These are phyloP conservation scores for Kwoniella sp. DNA, from an alignment of 768 basidiomycete species.

Conservation along the genomic window DNA sequence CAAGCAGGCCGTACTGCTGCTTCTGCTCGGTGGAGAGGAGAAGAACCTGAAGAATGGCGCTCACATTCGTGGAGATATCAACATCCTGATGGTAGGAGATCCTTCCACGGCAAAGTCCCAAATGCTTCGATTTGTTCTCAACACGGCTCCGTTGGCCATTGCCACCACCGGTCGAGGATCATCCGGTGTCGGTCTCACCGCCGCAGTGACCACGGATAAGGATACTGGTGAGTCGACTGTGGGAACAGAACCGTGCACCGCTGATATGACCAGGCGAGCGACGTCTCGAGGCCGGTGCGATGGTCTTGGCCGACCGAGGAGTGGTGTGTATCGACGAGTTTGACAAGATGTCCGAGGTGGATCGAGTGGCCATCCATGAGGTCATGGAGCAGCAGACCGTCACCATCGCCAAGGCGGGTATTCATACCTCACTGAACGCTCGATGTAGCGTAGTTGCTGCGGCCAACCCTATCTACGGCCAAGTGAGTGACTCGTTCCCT, in stretches of 20 bases:
- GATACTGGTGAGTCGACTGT: slow-evolving; percentile 65
- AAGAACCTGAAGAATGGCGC: slow-evolving; percentile 97
- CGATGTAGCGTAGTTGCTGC: slow-evolving; percentile 96
- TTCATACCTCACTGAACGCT: slow-evolving; percentile 96
- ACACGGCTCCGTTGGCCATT: slow-evolving; percentile 93
- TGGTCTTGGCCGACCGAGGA: slow-evolving; percentile 98
- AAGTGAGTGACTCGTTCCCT: slow-evolving; percentile 56
- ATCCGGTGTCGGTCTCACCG: slow-evolving; percentile 98
- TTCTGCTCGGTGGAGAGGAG: slow-evolving; percentile 92
- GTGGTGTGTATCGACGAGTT: slow-evolving; percentile 99
- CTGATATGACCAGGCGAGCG: slow-evolving; percentile 58
- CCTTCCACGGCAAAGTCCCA: slow-evolving; percentile 98
- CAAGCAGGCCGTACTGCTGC: slow-evolving; percentile 85
- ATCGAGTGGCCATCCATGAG: slow-evolving; percentile 98
- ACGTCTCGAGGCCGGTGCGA: slow-evolving; percentile 93
- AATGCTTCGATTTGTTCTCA: slow-evolving; percentile 88
- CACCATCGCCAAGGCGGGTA: slow-evolving; percentile 98
- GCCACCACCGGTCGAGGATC: slow-evolving; percentile 96
- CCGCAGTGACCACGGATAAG: slow-evolving; percentile 95
- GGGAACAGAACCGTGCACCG: no score
- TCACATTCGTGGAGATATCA: slow-evolving; percentile 98
- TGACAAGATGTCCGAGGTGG: slow-evolving; percentile 99
- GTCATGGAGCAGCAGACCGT: slow-evolving; percentile 99
- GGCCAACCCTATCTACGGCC: slow-evolving; percentile 97
- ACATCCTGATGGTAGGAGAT: slow-evolving; percentile 98